These are phyloP conservation scores for Aspergillus sclerotialis DNA, from an alignment of 2,329 filamentous ascomycete genomes.

Conservation along the genomic window DNA sequence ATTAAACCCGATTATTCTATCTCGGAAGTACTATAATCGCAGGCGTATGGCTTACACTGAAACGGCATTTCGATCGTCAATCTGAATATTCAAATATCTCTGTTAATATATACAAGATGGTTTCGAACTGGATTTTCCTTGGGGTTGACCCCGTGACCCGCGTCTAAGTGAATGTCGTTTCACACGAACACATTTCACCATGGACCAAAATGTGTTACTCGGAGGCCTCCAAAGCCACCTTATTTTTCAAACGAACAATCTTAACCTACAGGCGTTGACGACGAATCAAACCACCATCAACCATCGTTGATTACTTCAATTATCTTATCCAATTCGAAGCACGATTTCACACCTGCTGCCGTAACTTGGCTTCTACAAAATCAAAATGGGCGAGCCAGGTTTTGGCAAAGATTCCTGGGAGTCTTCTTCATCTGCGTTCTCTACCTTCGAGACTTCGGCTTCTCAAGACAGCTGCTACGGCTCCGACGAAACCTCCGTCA, in stretches of 20 bases:
- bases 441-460: constrained; percentile 29
- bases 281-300: neutral
- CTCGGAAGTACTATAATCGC: constrained; percentile 1
- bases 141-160: constrained; percentile 19
- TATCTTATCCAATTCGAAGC: neutral
- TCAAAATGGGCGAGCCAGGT: constrained; percentile 20
- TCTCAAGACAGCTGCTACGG: constrained; percentile 35
- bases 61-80: constrained; percentile 5
- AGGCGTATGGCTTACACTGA: constrained; percentile 6
- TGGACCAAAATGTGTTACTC: constrained; percentile 21
- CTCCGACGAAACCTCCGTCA: constrained; percentile 30
- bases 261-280: constrained; percentile 4
- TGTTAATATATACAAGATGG: constrained; percentile 15
- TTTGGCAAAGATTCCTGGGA: constrained; percentile 28
- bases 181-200: constrained; percentile 20
- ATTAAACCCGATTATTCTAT: constrained; percentile 1
- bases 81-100: constrained; percentile 8
- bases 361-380: constrained; percentile 2
- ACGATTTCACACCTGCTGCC: neutral
- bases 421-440: constrained; percentile 30
- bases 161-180: constrained; percentile 19
- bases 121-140: constrained; percentile 12
- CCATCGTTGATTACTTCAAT: neutral
- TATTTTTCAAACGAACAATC: constrained; percentile 6
- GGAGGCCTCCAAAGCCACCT: constrained; percentile 27